Percentiles rank a stretch among this genome's conserved stretches.
Evolutionary conservation across 306 rosid species (phyloP).

Genomic region (Cicer pinnatifidum): DNA sequence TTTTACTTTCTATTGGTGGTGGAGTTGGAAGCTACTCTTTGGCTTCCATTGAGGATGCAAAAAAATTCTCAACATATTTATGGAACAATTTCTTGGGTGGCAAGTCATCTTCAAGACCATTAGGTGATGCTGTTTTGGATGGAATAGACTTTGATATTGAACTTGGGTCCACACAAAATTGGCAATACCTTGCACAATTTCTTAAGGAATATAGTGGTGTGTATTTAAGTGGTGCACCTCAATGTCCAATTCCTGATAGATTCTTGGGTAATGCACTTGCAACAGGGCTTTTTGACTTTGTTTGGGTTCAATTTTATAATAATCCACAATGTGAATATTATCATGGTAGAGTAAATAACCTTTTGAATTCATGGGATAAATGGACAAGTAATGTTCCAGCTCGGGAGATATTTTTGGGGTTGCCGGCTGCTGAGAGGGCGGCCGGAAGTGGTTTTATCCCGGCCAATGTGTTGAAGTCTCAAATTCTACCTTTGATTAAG

Average conservation of each 20-base stretch:
- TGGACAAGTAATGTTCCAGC: conserved; percentile 57
- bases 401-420: conserved; percentile 60
- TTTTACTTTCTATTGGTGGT: conserved; percentile 74
- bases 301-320: conserved; percentile 67
- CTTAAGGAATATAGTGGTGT: conserved; percentile 51
- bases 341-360: conserved; percentile 52
- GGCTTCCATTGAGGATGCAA: conserved; percentile 57
- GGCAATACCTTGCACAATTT: conserved; percentile 56
- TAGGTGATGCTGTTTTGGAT: conserved; percentile 69
- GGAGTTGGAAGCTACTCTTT: conserved; percentile 61
- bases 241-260: conserved; percentile 74
- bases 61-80: conserved; percentile 50
- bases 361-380: conserved; percentile 59
- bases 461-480: conserved; percentile 53
- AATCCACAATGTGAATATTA: conserved; percentile 49
- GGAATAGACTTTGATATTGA: conserved; percentile 83
- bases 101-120: conserved; percentile 58
- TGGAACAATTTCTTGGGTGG: conserved; percentile 83
- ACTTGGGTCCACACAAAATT: conserved; percentile 52
- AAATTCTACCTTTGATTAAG: conserved; percentile 61
- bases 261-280: conserved; percentile 56
- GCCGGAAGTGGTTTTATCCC: conserved; percentile 74
- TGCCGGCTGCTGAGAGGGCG: conserved; percentile 58
- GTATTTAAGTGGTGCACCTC: conserved; percentile 76
- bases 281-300: conserved; percentile 66